Evolutionary conservation across 2,329 filamentous ascomycete genomes (phyloP).

Genomic region (Fusarium hainanense): DNA sequence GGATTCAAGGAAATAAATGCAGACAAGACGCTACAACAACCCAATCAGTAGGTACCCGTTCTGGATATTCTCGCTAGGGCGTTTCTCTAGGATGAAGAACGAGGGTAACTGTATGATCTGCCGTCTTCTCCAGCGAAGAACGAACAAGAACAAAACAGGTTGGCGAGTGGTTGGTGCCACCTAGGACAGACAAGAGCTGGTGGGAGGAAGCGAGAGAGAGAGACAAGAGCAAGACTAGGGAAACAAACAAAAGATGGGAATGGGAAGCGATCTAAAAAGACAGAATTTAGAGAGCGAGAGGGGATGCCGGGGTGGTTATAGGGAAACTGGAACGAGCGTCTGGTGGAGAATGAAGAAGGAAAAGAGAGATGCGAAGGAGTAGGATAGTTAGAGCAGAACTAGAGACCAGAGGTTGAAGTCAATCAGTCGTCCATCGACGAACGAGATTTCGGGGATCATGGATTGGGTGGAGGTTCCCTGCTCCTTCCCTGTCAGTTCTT

Average conservation of each 20-base stretch:
- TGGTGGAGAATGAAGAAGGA: constrained; percentile 36
- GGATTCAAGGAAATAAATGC: constrained; percentile 39
- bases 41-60: constrained; percentile 1
- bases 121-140: constrained; percentile 39
- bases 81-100: constrained; percentile 32
- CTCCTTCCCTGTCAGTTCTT: constrained; percentile 28
- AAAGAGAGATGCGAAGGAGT: constrained; percentile 18
- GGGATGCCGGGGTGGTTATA: constrained; percentile 41
- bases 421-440: constrained; percentile 32
- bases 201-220: constrained; percentile 33
- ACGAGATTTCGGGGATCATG: constrained; percentile 41
- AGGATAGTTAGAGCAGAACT: constrained; percentile 18
- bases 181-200: constrained; percentile 18
- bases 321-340: constrained; percentile 42
- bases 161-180: constrained; percentile 13
- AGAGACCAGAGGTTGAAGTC: constrained; percentile 26
- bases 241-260: constrained; percentile 33
- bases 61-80: constrained; percentile 6
- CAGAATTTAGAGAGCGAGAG: constrained; percentile 11
- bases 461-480: constrained; percentile 35
- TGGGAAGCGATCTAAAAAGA: constrained; percentile 20
- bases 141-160: constrained; percentile 23
- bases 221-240: constrained; percentile 22
- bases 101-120: constrained; percentile 29
- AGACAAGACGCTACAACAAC: constrained; percentile 28